Percentiles rank a stretch among this genome's conserved stretches.
Evolutionary conservation across 2,329 filamentous ascomycete species (phyloP).

Genomic region (Epichloe glyceriae): DNA sequence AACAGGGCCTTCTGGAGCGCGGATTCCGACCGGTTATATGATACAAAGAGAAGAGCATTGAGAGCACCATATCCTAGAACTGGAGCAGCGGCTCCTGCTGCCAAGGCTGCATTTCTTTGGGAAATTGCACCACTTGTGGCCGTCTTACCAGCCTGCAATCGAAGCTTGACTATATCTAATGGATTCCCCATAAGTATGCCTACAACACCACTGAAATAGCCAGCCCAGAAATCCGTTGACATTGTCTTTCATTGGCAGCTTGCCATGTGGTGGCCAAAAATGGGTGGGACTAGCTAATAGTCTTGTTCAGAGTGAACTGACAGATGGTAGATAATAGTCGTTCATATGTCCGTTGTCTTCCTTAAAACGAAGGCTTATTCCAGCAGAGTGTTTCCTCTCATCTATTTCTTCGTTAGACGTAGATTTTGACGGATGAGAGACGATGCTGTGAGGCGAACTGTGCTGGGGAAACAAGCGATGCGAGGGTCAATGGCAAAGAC

Average conservation of each 20-base stretch:
- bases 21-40: conserved; percentile 73
- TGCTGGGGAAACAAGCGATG: too few relatives aligned
- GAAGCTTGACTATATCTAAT: conserved; percentile 51
- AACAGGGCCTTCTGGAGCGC: background rate
- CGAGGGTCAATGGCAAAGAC: too few relatives aligned
- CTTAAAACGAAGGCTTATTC: background rate
- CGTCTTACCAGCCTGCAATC: conserved; percentile 49
- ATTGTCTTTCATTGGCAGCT: conserved; percentile 28
- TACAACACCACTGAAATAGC: conserved; percentile 74
- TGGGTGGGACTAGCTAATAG: background rate
- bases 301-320: background rate
- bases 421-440: background rate
- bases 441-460: background rate
- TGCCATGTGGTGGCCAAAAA: background rate
- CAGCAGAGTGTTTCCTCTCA: background rate
- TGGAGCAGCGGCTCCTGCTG: conserved; percentile 66
- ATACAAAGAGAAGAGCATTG: conserved; percentile 79
- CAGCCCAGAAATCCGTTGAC: conserved; percentile 88
- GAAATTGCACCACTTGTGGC: conserved; percentile 7
- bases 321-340: background rate
- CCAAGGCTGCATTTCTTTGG: conserved; percentile 24
- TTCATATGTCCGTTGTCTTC: background rate
- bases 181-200: conserved; percentile 86
- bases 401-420: background rate
- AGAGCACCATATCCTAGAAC: conserved; percentile 82